A percentile compares a stretch with the other conserved stretches of the same genome.
phyloP scores from a whole-genome alignment of 805 yeast genomes.

The Saturnispora gosingensis region DNA sequence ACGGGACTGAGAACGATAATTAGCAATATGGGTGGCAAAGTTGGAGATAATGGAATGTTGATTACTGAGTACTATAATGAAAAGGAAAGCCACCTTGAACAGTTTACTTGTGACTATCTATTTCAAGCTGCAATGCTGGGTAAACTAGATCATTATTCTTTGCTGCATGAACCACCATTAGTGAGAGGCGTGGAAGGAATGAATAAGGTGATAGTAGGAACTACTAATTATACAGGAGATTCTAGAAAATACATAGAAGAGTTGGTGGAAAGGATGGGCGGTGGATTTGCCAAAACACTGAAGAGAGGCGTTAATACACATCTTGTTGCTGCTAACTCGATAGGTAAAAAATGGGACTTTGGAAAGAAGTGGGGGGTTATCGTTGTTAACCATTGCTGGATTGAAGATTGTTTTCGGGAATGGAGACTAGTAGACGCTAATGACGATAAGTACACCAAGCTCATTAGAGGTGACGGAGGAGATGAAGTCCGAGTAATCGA shows the following conservation, averaged over 20 bases:
- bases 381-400: conserved; percentile 76
- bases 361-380: conserved; percentile 61
- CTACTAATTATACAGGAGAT: conserved; percentile 81
- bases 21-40: not conserved
- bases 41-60: not conserved
- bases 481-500: conserved; percentile 42
- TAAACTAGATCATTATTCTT: conserved; percentile 36
- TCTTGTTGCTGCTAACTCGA: conserved; percentile 55
- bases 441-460: conserved; percentile 36
- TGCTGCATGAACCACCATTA: conserved; percentile 67
- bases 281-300: conserved; percentile 57
- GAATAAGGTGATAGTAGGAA: conserved; percentile 46
- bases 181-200: conserved; percentile 43
- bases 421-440: conserved; percentile 44
- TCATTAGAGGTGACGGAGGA: conserved; percentile 28
- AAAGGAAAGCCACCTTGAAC: not conserved
- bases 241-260: conserved; percentile 64
- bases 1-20: not conserved
- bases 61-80: not conserved
- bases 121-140: conserved; percentile 36
- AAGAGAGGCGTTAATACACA: conserved; percentile 55
- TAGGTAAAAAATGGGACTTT: conserved; percentile 69
- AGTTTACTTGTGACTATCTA: conserved; percentile 2
- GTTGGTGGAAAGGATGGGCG: conserved; percentile 64
- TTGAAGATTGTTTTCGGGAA: conserved; percentile 65